These are phyloP conservation scores for Metarhizium robertsii DNA, from an alignment of 2,329 filamentous ascomycete genomes.

Conservation along the genomic window DNA sequence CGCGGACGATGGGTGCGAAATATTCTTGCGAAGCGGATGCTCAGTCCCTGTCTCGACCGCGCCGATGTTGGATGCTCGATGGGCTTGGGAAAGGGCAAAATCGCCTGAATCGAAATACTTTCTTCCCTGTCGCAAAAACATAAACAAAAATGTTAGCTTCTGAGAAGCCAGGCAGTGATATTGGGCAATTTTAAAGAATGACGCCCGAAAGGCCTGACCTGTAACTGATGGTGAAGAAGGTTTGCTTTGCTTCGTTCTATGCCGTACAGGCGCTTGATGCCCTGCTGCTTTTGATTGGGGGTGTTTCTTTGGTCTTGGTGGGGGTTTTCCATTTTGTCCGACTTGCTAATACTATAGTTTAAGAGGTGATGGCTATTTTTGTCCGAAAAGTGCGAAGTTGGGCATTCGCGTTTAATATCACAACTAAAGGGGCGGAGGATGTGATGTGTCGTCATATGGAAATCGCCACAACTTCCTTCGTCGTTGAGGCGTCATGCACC, in stretches of 20 bases:
- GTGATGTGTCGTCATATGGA: no score
- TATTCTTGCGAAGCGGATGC: slow-evolving; percentile 9
- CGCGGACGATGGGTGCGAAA: slow-evolving; percentile 8
- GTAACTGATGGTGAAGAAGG: slow-evolving; percentile 12
- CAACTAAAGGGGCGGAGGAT: no score
- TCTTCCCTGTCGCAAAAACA: slow-evolving; percentile 5
- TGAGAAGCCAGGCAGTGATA: no score
- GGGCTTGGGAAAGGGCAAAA: slow-evolving; percentile 12
- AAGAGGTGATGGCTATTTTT: no score
- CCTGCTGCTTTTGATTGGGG: background rate
- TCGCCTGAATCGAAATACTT: slow-evolving; percentile 14
- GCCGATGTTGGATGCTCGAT: slow-evolving; percentile 10
- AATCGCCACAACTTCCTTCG: no score
- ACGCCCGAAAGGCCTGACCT: slow-evolving; percentile 2
- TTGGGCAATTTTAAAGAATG: background rate
- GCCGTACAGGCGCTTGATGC: slow-evolving; percentile 3
- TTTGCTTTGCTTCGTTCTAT: slow-evolving; percentile 6
- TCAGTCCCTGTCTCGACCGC: slow-evolving; percentile 9
- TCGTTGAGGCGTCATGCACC: no score
- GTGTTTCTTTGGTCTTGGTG: no score
- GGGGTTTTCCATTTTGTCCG: no score
- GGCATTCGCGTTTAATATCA: no score
- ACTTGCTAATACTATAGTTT: no score
- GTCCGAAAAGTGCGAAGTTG: no score
- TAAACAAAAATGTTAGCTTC: no score